Evolutionary conservation across 208 protist genomes (phyloP).

Genomic region (Trypanosoma brucei): DNA sequence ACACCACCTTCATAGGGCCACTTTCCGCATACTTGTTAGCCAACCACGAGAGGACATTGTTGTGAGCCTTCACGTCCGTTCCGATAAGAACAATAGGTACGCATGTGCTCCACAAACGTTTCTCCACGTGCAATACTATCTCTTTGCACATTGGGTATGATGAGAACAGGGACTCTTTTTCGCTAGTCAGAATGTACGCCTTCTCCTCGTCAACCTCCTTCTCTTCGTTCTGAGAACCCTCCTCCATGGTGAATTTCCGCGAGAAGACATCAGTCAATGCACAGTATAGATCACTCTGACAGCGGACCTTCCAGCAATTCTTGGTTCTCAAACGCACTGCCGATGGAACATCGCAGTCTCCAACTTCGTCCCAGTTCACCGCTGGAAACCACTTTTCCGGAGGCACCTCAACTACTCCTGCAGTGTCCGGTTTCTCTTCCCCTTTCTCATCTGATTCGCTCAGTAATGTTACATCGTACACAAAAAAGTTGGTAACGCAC

Average conservation of each 20-base stretch:
- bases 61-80: constrained; percentile 47
- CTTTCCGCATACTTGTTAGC: constrained; percentile 22
- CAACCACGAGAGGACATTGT: constrained; percentile 46
- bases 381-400: constrained; percentile 42
- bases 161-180: constrained; percentile 20
- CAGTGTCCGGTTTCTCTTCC: not conserved
- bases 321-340: constrained; percentile 31
- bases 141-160: constrained; percentile 39
- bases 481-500: constrained; percentile 38
- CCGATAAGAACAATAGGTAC: constrained; percentile 75
- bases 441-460: constrained; percentile 15
- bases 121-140: constrained; percentile 34
- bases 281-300: constrained; percentile 66
- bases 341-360: constrained; percentile 8
- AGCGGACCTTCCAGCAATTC: constrained; percentile 37
- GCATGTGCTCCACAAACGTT: constrained; percentile 25
- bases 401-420: constrained; percentile 16
- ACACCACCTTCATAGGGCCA: constrained; percentile 30
- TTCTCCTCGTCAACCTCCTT: constrained; percentile 9
- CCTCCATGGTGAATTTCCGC: constrained; percentile 16
- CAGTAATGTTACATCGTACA: constrained; percentile 38
- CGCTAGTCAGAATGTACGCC: constrained; percentile 7
- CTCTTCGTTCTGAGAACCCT: not conserved
- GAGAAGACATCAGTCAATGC: constrained; percentile 46
- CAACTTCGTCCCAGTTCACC: constrained; percentile 23